Conservation (phyloP, 2,329 filamentous ascomycete species). For the Rosellinia necatrix region DNA sequence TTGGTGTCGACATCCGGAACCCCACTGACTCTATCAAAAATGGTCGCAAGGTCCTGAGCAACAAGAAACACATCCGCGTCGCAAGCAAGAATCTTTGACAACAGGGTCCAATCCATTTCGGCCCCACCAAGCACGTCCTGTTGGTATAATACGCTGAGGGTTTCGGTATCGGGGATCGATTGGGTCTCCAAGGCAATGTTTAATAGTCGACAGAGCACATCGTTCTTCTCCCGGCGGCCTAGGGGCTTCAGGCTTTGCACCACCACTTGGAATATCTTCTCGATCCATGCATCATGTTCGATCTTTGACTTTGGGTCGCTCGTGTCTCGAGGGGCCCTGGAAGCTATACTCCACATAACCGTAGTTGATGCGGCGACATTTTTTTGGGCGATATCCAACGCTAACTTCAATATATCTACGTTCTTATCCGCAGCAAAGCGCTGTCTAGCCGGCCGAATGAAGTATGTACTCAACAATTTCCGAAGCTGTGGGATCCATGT, state of each 20-base stretch:
- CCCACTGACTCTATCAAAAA: constrained; percentile 42
- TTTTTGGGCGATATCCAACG: constrained; percentile 46
- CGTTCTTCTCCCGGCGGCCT: constrained; percentile 30
- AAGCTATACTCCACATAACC: constrained; percentile 46
- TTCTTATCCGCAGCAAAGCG: constrained; percentile 51
- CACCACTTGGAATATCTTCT: constrained; percentile 34
- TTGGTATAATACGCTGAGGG: constrained; percentile 40
- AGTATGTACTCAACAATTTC: constrained; percentile 54
- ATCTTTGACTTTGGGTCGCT: constrained; percentile 38
- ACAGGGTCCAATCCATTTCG: constrained; percentile 45
- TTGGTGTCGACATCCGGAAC: constrained; percentile 27
- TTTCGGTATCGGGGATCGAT: constrained; percentile 41
- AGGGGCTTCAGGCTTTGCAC: constrained; percentile 30
- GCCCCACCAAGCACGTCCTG: constrained; percentile 35
- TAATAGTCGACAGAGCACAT: constrained; percentile 40
- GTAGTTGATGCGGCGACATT: constrained; percentile 46
- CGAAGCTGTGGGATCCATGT: constrained; percentile 54
- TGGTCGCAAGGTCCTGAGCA: constrained; percentile 37
- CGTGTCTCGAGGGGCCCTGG: constrained; percentile 35
- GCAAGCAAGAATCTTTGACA: constrained; percentile 49
- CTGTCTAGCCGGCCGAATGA: constrained; percentile 57
- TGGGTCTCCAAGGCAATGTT: constrained; percentile 42
- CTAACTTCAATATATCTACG: constrained; percentile 47
- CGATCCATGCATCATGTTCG: constrained; percentile 38
- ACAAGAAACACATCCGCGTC: constrained; percentile 52